phyloP scores from a whole-genome alignment of 169 alveolate genomes.

The Plasmodium relictum region DNA sequence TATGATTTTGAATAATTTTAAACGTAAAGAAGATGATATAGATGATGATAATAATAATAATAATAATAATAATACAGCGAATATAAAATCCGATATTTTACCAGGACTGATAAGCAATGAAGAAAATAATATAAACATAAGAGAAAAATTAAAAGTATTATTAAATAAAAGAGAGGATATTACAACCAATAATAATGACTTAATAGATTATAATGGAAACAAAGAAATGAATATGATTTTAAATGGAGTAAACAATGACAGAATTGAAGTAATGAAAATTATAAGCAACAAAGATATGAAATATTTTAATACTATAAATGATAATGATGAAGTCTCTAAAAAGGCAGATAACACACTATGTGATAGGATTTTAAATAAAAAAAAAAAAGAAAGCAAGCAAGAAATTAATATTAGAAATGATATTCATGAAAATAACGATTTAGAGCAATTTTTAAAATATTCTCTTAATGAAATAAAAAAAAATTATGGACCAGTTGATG shows the following conservation, averaged over 20 bases:
- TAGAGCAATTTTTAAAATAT: not conserved
- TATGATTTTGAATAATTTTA: too few species aligned
- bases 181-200: too few species aligned
- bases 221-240: too few species aligned
- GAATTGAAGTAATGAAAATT: not conserved
- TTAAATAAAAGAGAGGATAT: not conserved
- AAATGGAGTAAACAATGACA: too few species aligned
- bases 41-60: not conserved
- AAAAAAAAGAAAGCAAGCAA: not conserved
- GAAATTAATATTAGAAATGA: not conserved
- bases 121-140: not conserved
- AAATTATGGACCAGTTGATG: too few species aligned
- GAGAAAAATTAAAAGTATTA: slow-evolving; percentile 6
- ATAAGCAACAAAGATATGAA: not conserved
- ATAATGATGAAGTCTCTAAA: not conserved
- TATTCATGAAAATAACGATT: not conserved
- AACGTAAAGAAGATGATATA: not conserved
- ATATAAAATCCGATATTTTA: not conserved
- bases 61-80: not conserved
- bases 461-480: not conserved
- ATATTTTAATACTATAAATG: not conserved
- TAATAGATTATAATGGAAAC: too few species aligned
- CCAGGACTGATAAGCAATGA: not conserved
- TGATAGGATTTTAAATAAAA: not conserved
- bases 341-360: not conserved